Percentiles rank a stretch among this genome's conserved stretches.
Evolutionary conservation across 1,284 basidiomycete species (phyloP).

Genomic region (Ustilago tritici): DNA sequence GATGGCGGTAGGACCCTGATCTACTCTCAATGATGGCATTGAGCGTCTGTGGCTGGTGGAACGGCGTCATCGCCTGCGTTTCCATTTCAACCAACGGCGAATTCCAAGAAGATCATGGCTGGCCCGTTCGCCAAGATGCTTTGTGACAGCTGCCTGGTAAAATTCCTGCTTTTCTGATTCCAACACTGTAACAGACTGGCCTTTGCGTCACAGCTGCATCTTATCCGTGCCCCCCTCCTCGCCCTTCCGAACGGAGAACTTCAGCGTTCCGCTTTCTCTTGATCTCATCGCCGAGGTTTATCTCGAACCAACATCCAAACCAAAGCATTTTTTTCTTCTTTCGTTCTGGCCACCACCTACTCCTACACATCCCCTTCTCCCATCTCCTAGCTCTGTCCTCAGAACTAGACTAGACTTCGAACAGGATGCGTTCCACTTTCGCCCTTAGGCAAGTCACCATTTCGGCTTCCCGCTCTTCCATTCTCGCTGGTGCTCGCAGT

Average conservation of each 20-base stretch:
- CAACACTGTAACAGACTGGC: constrained; percentile 4
- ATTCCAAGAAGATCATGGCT: not conserved
- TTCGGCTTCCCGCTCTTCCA: constrained; percentile 44
- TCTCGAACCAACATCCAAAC: not conserved
- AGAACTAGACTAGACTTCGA: not conserved
- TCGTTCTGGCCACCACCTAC: constrained; percentile 7
- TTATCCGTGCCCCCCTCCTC: not conserved
- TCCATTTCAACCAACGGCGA: not conserved
- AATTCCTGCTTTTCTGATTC: not conserved
- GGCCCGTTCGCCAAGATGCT: not conserved
- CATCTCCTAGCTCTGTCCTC: not conserved
- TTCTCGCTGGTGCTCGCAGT: constrained; percentile 19
- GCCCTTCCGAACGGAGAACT: not conserved
- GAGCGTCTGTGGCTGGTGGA: not conserved
- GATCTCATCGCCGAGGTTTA: not conserved
- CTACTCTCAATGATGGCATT: not conserved
- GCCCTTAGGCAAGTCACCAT: constrained; percentile 44
- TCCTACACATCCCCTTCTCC: not conserved
- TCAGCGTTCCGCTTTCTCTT: not conserved
- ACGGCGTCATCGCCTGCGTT: not conserved
- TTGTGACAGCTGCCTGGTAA: constrained; percentile 5
- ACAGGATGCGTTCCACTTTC: constrained; percentile 46
- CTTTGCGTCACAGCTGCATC: constrained; percentile 10
- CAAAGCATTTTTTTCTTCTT: not conserved
- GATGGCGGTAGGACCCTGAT: constrained; percentile 4